These are phyloP conservation scores for Trametes coccinea DNA, from an alignment of 768 basidiomycete genomes.

Conservation along the genomic window DNA sequence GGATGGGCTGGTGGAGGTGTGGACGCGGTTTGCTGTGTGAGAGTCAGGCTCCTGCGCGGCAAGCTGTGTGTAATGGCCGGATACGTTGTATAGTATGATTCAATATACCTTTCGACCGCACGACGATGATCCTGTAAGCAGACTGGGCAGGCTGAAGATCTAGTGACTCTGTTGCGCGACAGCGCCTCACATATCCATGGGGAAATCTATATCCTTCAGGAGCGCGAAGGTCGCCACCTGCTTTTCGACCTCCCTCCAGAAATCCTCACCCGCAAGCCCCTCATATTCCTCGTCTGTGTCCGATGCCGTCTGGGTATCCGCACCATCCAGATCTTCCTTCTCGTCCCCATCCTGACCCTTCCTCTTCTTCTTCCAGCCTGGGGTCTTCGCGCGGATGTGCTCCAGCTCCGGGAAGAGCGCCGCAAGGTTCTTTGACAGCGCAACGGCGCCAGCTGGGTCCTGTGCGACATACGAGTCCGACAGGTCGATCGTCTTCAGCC, in stretches of 20 bases:
- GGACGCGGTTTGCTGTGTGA: slow-evolving; percentile 36
- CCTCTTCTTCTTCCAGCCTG: background rate
- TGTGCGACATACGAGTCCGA: slow-evolving; percentile 1
- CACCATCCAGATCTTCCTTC: background rate
- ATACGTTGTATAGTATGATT: background rate
- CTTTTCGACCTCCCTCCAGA: slow-evolving; percentile 9
- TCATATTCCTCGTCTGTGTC: background rate
- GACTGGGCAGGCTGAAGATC: background rate
- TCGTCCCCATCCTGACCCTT: background rate
- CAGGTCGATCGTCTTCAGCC: background rate
- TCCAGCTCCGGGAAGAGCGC: slow-evolving; percentile 8
- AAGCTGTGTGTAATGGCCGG: background rate
- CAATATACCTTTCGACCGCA: too few relatives aligned
- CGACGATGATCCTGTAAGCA: background rate
- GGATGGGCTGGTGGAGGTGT: slow-evolving; percentile 61
- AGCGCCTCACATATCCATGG: background rate
- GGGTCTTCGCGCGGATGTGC: background rate
- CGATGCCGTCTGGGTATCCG: background rate
- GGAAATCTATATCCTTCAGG: slow-evolving; percentile 3
- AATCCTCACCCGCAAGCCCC: background rate
- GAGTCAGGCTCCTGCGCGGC: background rate
- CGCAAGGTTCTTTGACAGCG: background rate
- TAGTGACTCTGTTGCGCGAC: too few relatives aligned
- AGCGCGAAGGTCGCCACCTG: slow-evolving; percentile 6
- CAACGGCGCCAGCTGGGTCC: background rate